Conservation (phyloP, 2,329 filamentous ascomycete species). For the Epicoccum nigrum region DNA sequence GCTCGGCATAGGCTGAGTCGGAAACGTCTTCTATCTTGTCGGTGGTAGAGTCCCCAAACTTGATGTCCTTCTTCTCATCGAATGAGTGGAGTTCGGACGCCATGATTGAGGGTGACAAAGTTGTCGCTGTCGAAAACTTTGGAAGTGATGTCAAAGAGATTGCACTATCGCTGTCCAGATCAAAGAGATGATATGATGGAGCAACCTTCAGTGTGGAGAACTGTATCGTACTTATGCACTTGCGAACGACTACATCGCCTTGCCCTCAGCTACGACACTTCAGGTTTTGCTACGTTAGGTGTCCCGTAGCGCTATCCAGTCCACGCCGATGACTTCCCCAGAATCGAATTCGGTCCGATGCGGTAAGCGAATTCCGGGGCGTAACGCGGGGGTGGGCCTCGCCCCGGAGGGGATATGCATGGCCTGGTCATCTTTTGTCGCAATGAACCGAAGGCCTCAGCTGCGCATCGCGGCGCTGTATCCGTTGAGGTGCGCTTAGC, state of each 20-base stretch:
- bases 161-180: conserved; percentile 8
- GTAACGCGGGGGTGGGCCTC: conserved; percentile 9
- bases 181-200: conserved; percentile 8
- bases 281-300: conserved; percentile 13
- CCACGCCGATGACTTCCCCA: conserved; percentile 11
- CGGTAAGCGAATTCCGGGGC: conserved; percentile 10
- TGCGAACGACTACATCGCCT: not conserved
- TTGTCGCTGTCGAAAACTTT: too few species aligned
- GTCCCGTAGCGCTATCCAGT: not conserved
- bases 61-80: conserved; percentile 23
- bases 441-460: conserved; percentile 1
- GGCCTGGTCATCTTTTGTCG: too few species aligned
- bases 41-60: conserved; percentile 21
- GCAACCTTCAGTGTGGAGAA: conserved; percentile 4
- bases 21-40: conserved; percentile 33
- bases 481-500: conserved; percentile 1
- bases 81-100: conserved; percentile 6
- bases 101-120: not conserved
- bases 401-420: not conserved
- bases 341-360: conserved; percentile 10
- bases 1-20: conserved; percentile 23
- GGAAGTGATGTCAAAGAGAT: too few species aligned
- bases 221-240: conserved; percentile 15
- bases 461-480: not conserved
- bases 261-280: not conserved